Evolutionary conservation across 139 green algal genomes (phyloP).

Genomic region (Trebouxia sp.): DNA sequence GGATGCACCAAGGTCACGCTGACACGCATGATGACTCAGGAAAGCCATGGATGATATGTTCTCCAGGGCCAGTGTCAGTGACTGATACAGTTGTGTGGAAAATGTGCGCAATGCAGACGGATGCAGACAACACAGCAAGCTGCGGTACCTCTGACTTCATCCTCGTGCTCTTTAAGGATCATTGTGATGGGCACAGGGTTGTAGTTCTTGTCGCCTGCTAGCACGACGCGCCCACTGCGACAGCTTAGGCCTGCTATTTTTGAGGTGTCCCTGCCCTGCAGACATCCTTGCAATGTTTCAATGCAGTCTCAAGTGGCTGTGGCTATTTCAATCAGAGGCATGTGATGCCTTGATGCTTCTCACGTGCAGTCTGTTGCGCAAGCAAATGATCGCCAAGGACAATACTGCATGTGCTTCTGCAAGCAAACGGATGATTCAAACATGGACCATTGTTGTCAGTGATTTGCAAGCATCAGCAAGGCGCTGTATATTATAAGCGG

Average conservation of each 20-base stretch:
- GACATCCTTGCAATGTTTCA: background rate
- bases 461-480: too few species aligned
- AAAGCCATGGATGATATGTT: too few species aligned
- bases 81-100: background rate
- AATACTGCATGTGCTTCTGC: background rate
- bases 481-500: too few species aligned
- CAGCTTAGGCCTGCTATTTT: conserved; percentile 21
- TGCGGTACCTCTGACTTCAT: conserved; percentile 2
- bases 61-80: too few species aligned
- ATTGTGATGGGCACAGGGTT: conserved; percentile 19
- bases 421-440: background rate
- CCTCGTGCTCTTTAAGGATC: conserved; percentile 15
- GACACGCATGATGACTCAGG: too few species aligned
- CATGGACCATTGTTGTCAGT: too few species aligned
- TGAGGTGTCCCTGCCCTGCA: background rate
- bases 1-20: too few species aligned
- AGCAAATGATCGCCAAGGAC: background rate
- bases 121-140: background rate
- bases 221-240: conserved; percentile 20
- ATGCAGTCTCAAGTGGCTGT: too few species aligned
- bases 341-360: too few species aligned
- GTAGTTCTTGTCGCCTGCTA: background rate
- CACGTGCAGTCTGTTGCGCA: background rate
- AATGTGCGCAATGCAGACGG: background rate
- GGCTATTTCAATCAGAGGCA: too few species aligned